Evolutionary conservation across 2,329 filamentous ascomycete genomes (phyloP), one percentile per base, ranked within the genome.

Genomic region (Colletotrichum sp.): DNA sequence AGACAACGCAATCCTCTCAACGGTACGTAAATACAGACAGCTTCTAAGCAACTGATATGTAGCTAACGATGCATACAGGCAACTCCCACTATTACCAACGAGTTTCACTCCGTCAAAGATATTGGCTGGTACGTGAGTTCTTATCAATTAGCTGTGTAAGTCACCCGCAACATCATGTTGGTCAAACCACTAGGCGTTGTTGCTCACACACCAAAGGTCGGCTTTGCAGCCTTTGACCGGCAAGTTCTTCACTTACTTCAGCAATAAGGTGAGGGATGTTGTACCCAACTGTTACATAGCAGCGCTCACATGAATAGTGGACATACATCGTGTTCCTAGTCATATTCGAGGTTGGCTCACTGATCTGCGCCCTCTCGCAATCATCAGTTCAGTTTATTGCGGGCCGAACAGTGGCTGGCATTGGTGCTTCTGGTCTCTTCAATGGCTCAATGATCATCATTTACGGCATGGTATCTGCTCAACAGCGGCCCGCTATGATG

Each of bases 91-190:
- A 90, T 91, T 66, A 90, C 89, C 0, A 86, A 84, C 68, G 83
- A 88, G 32, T 88, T 90, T 79, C 85, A 89, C 70, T 87, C 88
- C 15, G 81, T 90, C 1, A 80, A 82, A 7, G 89, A 91, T 78
- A 87, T 91, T 13, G 90, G 89, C 49, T 92, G 90, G 90, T 91
- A 91, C 79, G 87, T 86, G 7, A 87, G 86, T 70, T 86, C 87
- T 28, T 90, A 89, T 78, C 85, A 87, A 36, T 85, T 90, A 7
- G 92, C 68, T 6, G 55, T 70, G 83, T 90, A 67, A 81, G 87
- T n/a, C 88, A 82, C 82, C 83, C 1, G 83, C 62, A 78, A 72
- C 34, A 16, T 66, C 12, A n/a, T 15, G 24, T 32, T 57, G 24
- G 49, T 8, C 7, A 18, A 6, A 28, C 3, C 3, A 26, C 1